Conservation (phyloP, 495 filamentous ascomycete species). For the Penicillium canariense region DNA sequence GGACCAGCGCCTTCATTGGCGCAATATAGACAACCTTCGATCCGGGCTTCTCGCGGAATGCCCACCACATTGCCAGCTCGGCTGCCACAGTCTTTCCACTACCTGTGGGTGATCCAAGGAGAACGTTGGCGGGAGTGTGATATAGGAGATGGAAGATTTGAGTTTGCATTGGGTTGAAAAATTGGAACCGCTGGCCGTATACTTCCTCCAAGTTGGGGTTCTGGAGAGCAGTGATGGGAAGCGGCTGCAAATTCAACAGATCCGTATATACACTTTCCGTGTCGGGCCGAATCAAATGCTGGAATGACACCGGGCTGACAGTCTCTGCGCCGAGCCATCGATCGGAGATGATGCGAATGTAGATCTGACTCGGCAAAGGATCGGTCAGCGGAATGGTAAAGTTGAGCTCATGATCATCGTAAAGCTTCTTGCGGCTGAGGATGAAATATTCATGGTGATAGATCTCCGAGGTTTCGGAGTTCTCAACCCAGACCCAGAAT, state of each 20-base stretch:
- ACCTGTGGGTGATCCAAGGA: slow-evolving; percentile 95
- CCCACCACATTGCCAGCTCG: slow-evolving; percentile 99
- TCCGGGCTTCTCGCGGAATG: slow-evolving; percentile 90
- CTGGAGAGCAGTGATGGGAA: slow-evolving; percentile 84
- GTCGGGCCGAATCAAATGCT: slow-evolving; percentile 94
- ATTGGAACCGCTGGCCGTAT: slow-evolving; percentile 84
- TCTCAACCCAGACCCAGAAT: slow-evolving; percentile 98
- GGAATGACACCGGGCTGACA: slow-evolving; percentile 91
- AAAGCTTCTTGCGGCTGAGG: slow-evolving; percentile 78
- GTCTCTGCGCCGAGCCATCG: slow-evolving; percentile 98
- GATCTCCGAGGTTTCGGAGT: slow-evolving; percentile 95
- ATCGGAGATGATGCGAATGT: slow-evolving; percentile 90
- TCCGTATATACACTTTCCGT: slow-evolving; percentile 98
- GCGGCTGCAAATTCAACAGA: slow-evolving; percentile 83
- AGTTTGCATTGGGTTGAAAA: slow-evolving; percentile 99
- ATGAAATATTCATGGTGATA: slow-evolving; percentile 99
- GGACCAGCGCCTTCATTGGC: slow-evolving; percentile 97
- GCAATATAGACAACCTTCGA: slow-evolving; percentile 99
- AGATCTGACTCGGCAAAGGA: slow-evolving; percentile 90
- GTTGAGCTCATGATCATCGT: slow-evolving; percentile 93
- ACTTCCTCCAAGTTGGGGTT: slow-evolving; percentile 84
- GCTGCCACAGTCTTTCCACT: slow-evolving; percentile 96
- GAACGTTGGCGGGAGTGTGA: slow-evolving; percentile 83
- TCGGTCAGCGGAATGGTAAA: slow-evolving; percentile 96
- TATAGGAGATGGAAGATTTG: slow-evolving; percentile 97